These are phyloP conservation scores for Phytophthora brassicae DNA, from an alignment of 352 stramenopile species.

Conservation along the genomic window DNA sequence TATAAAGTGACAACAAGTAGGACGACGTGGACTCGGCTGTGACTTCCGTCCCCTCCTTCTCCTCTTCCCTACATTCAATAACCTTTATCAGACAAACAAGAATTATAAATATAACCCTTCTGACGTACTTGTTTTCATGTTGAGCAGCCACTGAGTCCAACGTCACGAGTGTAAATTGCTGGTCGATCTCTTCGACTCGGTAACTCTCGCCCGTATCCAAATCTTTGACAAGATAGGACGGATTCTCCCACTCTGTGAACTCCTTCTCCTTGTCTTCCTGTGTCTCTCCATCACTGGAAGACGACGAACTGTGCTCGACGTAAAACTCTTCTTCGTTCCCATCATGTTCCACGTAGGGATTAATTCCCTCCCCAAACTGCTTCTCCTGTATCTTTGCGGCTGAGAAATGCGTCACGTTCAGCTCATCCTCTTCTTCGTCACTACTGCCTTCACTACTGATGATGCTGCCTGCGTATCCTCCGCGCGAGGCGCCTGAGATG, in stretches of 20 bases:
- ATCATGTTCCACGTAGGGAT: constrained; percentile 51
- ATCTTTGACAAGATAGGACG: constrained; percentile 81
- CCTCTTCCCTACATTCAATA: constrained; percentile 25
- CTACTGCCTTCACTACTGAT: constrained; percentile 35
- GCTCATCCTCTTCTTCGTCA: constrained; percentile 21
- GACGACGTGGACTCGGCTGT: constrained; percentile 51
- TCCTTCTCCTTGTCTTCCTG: constrained; percentile 29
- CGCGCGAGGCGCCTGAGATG: constrained; percentile 25
- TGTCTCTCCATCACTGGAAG: not conserved
- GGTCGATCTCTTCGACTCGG: constrained; percentile 81
- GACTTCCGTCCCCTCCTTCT: constrained; percentile 15
- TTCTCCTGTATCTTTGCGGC: constrained; percentile 31
- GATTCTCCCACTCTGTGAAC: constrained; percentile 69
- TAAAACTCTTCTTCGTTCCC: constrained; percentile 36
- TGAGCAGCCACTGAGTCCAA: constrained; percentile 66
- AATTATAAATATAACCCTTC: not conserved
- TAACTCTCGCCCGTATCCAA: constrained; percentile 81
- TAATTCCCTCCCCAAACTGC: constrained; percentile 42
- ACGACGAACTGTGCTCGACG: constrained; percentile 24
- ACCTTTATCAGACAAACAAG: constrained; percentile 1
- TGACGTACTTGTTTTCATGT: constrained; percentile 53
- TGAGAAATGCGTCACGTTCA: constrained; percentile 34
- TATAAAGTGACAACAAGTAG: constrained; percentile 77
- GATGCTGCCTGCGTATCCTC: constrained; percentile 25
- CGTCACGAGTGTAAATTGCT: constrained; percentile 78